Conservation (phyloP, 2,329 filamentous ascomycete species). For the Trichoderma hamatum region DNA sequence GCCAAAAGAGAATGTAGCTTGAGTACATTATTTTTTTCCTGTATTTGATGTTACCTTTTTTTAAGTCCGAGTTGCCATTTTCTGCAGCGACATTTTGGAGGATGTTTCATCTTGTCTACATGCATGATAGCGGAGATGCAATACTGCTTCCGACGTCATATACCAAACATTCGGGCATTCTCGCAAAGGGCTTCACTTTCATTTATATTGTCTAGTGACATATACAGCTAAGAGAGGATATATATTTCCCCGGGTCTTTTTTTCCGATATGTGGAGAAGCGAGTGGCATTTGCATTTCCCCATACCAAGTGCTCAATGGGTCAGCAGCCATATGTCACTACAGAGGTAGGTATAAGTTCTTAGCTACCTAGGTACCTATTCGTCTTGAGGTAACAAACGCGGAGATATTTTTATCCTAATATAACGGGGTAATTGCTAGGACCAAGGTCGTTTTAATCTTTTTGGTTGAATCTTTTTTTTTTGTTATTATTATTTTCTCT, state of each 20-base stretch:
- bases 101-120: not conserved
- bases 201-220: not conserved
- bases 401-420: not conserved
- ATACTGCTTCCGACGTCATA: slow-evolving; percentile 8
- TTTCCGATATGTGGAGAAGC: not conserved
- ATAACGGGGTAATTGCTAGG: not conserved
- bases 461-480: not conserved
- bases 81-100: not conserved
- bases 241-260: not conserved
- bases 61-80: not conserved
- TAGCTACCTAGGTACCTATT: too few species aligned
- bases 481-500: not conserved
- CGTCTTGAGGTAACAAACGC: not conserved
- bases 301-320: not conserved
- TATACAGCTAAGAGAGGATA: not conserved
- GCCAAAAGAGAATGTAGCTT: not conserved
- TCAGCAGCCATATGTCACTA: not conserved
- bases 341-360: too few species aligned
- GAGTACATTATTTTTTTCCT: not conserved
- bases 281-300: not conserved
- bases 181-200: not conserved
- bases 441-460: not conserved
- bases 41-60: not conserved
- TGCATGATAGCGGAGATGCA: not conserved
- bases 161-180: not conserved